These are phyloP conservation scores for Pelargonium myrrhifolium DNA, from an alignment of 441 rosid species.

Conservation along the genomic window DNA sequence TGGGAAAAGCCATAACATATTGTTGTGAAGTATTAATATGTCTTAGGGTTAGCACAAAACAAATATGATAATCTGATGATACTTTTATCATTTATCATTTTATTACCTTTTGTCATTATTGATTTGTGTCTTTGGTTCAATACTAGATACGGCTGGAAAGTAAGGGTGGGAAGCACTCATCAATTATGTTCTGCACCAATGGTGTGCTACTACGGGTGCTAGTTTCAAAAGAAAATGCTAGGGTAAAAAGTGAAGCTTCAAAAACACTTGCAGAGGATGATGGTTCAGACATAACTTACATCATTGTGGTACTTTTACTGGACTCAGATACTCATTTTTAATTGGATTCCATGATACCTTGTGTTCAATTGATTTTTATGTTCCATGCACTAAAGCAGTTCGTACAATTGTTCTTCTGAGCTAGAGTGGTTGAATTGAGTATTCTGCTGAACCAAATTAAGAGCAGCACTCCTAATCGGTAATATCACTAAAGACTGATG, in stretches of 20 bases:
- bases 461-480: neutral
- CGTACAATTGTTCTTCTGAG: neutral
- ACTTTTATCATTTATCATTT: neutral
- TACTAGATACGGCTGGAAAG: constrained; percentile 83
- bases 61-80: neutral
- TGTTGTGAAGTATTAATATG: too few relatives aligned
- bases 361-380: neutral
- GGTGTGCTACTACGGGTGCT: constrained; percentile 80
- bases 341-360: neutral
- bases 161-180: constrained; percentile 79
- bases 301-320: constrained; percentile 65
- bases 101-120: constrained; percentile 7
- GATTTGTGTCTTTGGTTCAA: constrained; percentile 9
- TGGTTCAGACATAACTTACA: constrained; percentile 70
- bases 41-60: neutral
- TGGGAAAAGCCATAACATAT: too few relatives aligned
- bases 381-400: neutral
- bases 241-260: constrained; percentile 27
- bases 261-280: constrained; percentile 22
- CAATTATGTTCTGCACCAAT: constrained; percentile 93
- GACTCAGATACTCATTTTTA: constrained; percentile 6
- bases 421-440: neutral
- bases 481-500: neutral
- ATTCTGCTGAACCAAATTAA: neutral
- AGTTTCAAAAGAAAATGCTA: constrained; percentile 47